Conservation (phyloP, 1,139 yeast species). For the Pichia sp. region DNA sequence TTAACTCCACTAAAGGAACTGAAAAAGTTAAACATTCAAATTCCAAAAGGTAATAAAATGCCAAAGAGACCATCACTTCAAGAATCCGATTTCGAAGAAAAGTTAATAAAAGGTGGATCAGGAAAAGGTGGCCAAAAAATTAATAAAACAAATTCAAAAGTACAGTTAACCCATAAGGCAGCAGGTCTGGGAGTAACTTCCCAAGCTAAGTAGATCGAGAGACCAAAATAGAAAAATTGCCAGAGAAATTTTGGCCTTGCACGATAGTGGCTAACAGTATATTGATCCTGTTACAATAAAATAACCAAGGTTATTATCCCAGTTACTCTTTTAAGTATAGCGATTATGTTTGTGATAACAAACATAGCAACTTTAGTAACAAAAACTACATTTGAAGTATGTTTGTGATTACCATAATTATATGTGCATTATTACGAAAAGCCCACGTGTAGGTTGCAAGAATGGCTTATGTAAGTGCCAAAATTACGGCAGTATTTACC, state of each 20-base stretch:
- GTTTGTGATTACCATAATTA: no score
- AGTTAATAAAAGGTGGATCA: slow-evolving; percentile 81
- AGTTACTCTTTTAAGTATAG: no score
- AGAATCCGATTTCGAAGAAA: slow-evolving; percentile 64
- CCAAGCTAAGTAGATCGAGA: slow-evolving; percentile 78
- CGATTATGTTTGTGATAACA: no score
- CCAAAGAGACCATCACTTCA: slow-evolving; percentile 81
- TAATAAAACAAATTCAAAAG: slow-evolving; percentile 90
- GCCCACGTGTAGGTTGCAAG: no score
- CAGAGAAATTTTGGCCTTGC: slow-evolving; percentile 67
- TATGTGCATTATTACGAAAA: no score
- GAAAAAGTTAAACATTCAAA: slow-evolving; percentile 16
- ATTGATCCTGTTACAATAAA: no score
- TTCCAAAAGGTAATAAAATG: slow-evolving; percentile 51
- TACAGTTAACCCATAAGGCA: slow-evolving; percentile 78
- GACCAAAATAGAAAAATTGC: slow-evolving; percentile 84
- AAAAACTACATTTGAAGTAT: no score
- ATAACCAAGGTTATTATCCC: no score
- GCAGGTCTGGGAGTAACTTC: slow-evolving; percentile 85
- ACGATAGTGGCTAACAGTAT: no score
- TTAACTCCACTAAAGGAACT: slow-evolving; percentile 2
- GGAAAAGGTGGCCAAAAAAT: slow-evolving; percentile 98
- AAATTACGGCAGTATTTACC: no score
- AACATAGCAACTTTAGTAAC: no score
- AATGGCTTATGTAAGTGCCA: no score